A percentile compares a stretch with the other conserved stretches of the same genome.
These are phyloP conservation scores for Clathrus columnatus DNA, from an alignment of 768 basidiomycete genomes.

Conservation along the genomic window DNA sequence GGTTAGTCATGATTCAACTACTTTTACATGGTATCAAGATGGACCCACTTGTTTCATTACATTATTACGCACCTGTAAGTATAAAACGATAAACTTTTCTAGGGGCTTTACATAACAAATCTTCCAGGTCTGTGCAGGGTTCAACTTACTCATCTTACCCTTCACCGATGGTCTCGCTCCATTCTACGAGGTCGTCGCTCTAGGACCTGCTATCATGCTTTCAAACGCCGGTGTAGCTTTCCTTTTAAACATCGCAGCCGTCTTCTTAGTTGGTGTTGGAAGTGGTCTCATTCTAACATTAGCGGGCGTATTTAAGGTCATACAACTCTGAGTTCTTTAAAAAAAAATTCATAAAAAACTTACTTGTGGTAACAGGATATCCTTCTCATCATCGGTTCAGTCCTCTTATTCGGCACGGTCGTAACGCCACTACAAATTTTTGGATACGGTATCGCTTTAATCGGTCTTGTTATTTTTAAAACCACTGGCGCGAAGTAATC, in stretches of 20 bases:
- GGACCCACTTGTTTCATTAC: slow-evolving; percentile 91
- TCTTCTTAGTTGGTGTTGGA: slow-evolving; percentile 85
- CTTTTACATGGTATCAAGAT: slow-evolving; percentile 93
- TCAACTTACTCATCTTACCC: slow-evolving; percentile 80
- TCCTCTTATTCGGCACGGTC: slow-evolving; percentile 70
- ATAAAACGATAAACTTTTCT: slow-evolving; percentile 6
- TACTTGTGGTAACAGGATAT: slow-evolving; percentile 57
- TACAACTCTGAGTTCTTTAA: not conserved
- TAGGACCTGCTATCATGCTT: slow-evolving; percentile 65
- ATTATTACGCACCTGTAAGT: slow-evolving; percentile 83
- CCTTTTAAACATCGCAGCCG: slow-evolving; percentile 84
- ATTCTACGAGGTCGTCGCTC: slow-evolving; percentile 56
- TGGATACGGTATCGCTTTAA: slow-evolving; percentile 84
- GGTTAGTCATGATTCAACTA: slow-evolving; percentile 93
- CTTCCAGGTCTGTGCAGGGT: slow-evolving; percentile 62
- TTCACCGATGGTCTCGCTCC: slow-evolving; percentile 90
- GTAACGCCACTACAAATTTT: slow-evolving; percentile 82
- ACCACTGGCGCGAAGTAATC: slow-evolving; percentile 55
- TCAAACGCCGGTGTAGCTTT: slow-evolving; percentile 86
- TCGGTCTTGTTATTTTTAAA: slow-evolving; percentile 80
- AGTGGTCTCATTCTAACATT: slow-evolving; percentile 86
- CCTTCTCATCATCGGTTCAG: slow-evolving; percentile 85
- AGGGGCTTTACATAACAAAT: not conserved
- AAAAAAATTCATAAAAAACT: slow-evolving; percentile 1
- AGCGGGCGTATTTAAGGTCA: slow-evolving; percentile 87